Evolutionary conservation across 441 rosid species (phyloP).

Genomic region (Aleurites moluccanus): DNA sequence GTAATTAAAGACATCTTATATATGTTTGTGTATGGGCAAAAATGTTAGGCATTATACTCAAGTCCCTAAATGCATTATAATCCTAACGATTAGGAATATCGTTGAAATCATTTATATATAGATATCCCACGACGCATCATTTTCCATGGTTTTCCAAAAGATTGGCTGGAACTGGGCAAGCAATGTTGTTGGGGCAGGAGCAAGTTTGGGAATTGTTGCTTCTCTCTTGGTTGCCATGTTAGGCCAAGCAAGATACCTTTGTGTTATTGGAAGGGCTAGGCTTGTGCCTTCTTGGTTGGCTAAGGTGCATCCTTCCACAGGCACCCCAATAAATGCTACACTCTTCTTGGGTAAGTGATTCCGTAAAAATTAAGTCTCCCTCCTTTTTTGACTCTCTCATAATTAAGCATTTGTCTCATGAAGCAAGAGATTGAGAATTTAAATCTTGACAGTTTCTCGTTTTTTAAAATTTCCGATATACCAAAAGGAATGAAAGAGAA

Average conservation of each 20-base stretch:
- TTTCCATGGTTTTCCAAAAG: slow-evolving; percentile 57
- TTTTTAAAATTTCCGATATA: no score
- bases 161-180: slow-evolving; percentile 84
- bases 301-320: slow-evolving; percentile 89
- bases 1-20: not conserved
- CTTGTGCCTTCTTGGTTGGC: slow-evolving; percentile 87
- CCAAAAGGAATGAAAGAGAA: not conserved
- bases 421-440: no score
- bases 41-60: not conserved
- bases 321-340: slow-evolving; percentile 92
- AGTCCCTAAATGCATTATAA: not conserved
- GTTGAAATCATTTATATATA: slow-evolving; percentile 25
- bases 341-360: slow-evolving; percentile 71
- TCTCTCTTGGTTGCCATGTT: slow-evolving; percentile 91
- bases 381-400: not conserved
- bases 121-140: slow-evolving; percentile 62
- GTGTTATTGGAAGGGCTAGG: slow-evolving; percentile 85
- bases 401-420: no score
- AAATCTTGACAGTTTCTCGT: no score
- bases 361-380: not conserved
- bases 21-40: not conserved
- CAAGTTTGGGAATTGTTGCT: slow-evolving; percentile 88
- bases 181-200: slow-evolving; percentile 90
- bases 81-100: slow-evolving; percentile 5
- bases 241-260: slow-evolving; percentile 91